Percentiles rank a stretch among this genome's conserved stretches.
Evolutionary conservation across 1,284 basidiomycete species (phyloP).

Genomic region (Tranzscheliella williamsii): DNA sequence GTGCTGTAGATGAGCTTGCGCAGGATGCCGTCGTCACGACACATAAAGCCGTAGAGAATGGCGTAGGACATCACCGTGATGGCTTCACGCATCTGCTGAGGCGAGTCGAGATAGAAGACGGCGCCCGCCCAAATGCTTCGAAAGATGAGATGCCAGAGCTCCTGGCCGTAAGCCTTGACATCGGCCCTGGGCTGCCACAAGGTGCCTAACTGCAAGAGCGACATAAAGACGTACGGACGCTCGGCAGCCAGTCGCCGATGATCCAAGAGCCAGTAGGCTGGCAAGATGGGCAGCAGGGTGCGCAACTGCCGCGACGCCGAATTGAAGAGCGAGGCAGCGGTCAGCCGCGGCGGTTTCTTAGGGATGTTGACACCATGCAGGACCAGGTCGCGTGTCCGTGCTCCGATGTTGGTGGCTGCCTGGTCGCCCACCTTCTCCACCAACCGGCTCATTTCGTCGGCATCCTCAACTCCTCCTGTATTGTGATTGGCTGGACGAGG

Average conservation of each 20-base stretch:
- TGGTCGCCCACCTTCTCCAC: conserved; percentile 37
- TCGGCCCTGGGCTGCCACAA: conserved; percentile 33
- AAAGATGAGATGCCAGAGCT: conserved; percentile 41
- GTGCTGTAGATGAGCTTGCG: conserved; percentile 29
- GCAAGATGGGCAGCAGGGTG: conserved; percentile 18
- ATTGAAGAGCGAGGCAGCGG: conserved; percentile 33
- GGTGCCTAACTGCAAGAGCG: conserved; percentile 24
- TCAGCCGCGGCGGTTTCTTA: conserved; percentile 35
- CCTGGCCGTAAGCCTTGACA: conserved; percentile 32
- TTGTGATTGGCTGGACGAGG: conserved; percentile 10
- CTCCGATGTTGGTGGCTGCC: conserved; percentile 33
- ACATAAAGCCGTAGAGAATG: conserved; percentile 25
- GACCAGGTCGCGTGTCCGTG: conserved; percentile 30
- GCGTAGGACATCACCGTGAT: conserved; percentile 19
- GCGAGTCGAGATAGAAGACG: conserved; percentile 34
- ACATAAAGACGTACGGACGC: conserved; percentile 28
- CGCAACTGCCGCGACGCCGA: conserved; percentile 22
- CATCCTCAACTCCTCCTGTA: conserved; percentile 14
- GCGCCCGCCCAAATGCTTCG: conserved; percentile 35
- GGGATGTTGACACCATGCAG: conserved; percentile 43
- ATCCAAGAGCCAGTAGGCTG: conserved; percentile 35
- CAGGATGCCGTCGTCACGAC: conserved; percentile 25
- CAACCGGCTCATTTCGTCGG: conserved; percentile 28
- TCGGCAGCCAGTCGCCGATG: conserved; percentile 26
- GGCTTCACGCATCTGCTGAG: conserved; percentile 32